Evolutionary conservation across 768 basidiomycete genomes (phyloP).

Genomic region (Tylopilus vinaceipallidus): DNA sequence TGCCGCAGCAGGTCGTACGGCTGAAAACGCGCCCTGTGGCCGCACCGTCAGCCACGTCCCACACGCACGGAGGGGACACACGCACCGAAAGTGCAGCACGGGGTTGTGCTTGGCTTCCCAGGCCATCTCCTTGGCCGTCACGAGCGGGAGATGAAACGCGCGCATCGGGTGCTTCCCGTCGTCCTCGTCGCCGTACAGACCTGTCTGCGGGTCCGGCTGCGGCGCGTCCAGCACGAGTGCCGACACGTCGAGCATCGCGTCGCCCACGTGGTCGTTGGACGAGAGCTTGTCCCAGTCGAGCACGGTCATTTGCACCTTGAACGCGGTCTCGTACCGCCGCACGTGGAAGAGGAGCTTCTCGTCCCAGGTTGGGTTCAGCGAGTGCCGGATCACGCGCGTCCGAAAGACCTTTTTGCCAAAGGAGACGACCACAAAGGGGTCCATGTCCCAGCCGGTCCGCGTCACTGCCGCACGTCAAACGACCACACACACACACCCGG

Average conservation of each 20-base stretch:
- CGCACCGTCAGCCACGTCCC: neutral
- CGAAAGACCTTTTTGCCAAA: slow-evolving; percentile 98
- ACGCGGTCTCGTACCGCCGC: slow-evolving; percentile 77
- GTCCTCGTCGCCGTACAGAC: slow-evolving; percentile 40
- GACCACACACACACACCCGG: neutral
- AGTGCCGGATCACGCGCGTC: slow-evolving; percentile 84
- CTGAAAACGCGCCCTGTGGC: slow-evolving; percentile 82
- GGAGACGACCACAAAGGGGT: slow-evolving; percentile 92
- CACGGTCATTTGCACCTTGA: slow-evolving; percentile 75
- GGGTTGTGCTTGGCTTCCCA: slow-evolving; percentile 80
- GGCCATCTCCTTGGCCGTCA: slow-evolving; percentile 55
- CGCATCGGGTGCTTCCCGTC: slow-evolving; percentile 53
- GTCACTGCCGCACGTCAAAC: slow-evolving; percentile 60
- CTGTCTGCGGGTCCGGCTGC: slow-evolving; percentile 57
- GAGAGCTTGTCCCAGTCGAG: slow-evolving; percentile 97
- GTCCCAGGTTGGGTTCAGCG: slow-evolving; percentile 86
- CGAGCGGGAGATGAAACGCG: slow-evolving; percentile 65
- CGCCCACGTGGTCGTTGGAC: slow-evolving; percentile 87
- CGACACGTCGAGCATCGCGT: slow-evolving; percentile 65
- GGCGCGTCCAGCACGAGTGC: slow-evolving; percentile 69
- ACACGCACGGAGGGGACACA: neutral
- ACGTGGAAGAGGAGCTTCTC: slow-evolving; percentile 97
- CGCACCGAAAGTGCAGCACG: slow-evolving; percentile 60
- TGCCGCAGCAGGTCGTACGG: slow-evolving; percentile 91
- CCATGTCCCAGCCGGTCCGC: slow-evolving; percentile 92